Conservation (phyloP, 2,329 filamentous ascomycete species). For the Ceratocystis cacaofunesta region DNA sequence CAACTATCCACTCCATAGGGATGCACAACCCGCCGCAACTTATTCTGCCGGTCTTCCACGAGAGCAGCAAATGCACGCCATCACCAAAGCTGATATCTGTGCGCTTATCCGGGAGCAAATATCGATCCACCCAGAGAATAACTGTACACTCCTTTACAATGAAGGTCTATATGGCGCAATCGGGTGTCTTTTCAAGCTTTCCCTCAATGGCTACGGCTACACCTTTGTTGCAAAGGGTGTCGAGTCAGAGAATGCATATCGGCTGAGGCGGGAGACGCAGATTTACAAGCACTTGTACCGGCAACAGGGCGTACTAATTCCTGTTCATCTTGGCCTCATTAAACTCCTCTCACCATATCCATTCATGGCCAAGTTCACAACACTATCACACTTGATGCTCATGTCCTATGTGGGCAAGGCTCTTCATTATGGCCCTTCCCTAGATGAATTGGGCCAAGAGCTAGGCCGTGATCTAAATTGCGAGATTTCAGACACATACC, state of each 20-base stretch:
- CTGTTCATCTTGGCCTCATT: not conserved
- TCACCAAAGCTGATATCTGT: not conserved
- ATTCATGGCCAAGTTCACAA: not conserved
- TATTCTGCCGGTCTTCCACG: not conserved
- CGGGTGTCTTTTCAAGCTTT: not conserved
- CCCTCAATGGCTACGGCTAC: not conserved
- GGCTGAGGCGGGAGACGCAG: not conserved
- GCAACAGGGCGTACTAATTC: not conserved
- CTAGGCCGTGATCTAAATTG: not conserved
- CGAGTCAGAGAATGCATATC: not conserved
- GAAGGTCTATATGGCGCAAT: not conserved
- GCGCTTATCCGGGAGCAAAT: not conserved
- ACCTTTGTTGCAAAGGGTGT: not conserved
- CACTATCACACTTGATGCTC: not conserved
- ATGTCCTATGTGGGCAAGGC: constrained; percentile 23
- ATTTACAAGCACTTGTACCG: not conserved
- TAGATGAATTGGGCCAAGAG: not conserved
- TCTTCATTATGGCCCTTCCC: not conserved
- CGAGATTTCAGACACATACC: not conserved
- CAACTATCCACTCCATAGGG: not conserved
- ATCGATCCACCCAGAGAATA: not conserved
- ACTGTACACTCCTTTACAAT: not conserved
- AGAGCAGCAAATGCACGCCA: not conserved
- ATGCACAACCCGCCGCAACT: not conserved
- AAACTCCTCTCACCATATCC: not conserved